Conservation (phyloP, 2,329 filamentous ascomycete species). For the Pyricularia grisea region DNA sequence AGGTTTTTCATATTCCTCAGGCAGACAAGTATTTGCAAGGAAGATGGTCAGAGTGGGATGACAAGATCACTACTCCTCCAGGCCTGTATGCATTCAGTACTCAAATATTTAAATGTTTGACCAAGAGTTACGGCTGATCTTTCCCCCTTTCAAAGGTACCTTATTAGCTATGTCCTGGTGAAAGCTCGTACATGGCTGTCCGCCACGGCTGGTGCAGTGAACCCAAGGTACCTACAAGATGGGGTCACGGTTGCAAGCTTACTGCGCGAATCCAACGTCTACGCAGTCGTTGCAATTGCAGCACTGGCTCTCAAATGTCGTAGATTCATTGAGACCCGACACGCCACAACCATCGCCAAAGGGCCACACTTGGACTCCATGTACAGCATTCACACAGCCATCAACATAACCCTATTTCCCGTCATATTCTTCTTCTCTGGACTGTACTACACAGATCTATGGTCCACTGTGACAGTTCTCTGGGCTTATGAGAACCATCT, state of each 20-base stretch:
- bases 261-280: conserved; percentile 39
- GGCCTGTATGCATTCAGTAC: conserved; percentile 51
- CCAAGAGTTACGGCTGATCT: no score
- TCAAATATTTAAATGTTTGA: not conserved
- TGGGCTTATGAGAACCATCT: conserved; percentile 54
- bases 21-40: conserved; percentile 78
- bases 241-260: not conserved
- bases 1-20: conserved; percentile 84
- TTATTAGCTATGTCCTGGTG: not conserved
- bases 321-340: conserved; percentile 34
- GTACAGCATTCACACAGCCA: conserved; percentile 48
- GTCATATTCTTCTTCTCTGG: conserved; percentile 93
- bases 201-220: not conserved
- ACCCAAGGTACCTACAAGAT: not conserved
- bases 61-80: conserved; percentile 94
- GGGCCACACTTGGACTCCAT: conserved; percentile 22
- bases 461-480: conserved; percentile 69
- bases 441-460: conserved; percentile 89
- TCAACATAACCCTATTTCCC: conserved; percentile 81
- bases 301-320: conserved; percentile 42
- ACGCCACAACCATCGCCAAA: not conserved
- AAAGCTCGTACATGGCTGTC: not conserved
- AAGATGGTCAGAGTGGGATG: conserved; percentile 74
- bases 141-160: conserved; percentile 12
- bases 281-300: conserved; percentile 31